Evolutionary conservation across 176 grass and related monocot species (phyloP).

Genomic region (Calamus simplicifolius): DNA sequence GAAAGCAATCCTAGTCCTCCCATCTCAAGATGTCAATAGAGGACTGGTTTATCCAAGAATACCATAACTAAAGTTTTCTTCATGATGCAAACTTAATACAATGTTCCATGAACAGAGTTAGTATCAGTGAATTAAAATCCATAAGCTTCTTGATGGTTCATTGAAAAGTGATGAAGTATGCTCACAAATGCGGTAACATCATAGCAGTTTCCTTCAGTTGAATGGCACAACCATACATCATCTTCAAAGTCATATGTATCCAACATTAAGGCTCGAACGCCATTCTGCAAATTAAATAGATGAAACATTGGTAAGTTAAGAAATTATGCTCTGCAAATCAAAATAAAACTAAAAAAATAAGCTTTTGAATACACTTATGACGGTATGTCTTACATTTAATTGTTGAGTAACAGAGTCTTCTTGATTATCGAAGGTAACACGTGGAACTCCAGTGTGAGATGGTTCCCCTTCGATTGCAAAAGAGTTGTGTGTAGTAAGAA

Average conservation of each 20-base stretch:
- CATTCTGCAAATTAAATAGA: constrained; percentile 39
- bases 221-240: constrained; percentile 92
- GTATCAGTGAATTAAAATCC: no score
- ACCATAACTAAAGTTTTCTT: no score
- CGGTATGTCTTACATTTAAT: constrained; percentile 38
- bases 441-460: constrained; percentile 74
- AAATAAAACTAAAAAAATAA: no score
- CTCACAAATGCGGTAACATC: constrained; percentile 95
- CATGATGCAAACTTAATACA: no score
- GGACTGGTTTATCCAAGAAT: no score
- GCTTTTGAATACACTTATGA: no score
- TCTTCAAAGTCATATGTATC: constrained; percentile 84
- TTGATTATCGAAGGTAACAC: constrained; percentile 82
- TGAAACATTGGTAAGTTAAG: background rate
- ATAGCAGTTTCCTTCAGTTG: constrained; percentile 62
- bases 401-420: constrained; percentile 79
- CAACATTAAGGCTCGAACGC: constrained; percentile 80
- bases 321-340: no score
- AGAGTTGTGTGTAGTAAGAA: constrained; percentile 86
- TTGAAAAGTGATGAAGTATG: constrained; percentile 3
- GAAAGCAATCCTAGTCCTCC: no score
- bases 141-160: no score
- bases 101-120: no score
- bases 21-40: no score
- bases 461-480: constrained; percentile 77